Conservation (phyloP, 2,329 filamentous ascomycete genomes). For the Plenodomus biglobosus region DNA sequence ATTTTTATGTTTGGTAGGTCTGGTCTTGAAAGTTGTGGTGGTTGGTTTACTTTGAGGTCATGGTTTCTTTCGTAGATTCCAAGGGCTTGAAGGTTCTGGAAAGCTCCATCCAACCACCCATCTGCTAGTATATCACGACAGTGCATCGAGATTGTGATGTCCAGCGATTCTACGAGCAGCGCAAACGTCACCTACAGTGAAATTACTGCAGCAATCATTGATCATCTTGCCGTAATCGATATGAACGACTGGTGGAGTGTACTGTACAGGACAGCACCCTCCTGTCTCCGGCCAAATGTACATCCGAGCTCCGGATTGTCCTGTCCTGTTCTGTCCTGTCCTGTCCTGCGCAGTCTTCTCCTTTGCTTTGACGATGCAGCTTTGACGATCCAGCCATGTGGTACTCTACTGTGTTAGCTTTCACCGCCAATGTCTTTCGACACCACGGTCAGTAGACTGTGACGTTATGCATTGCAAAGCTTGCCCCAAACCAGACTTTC, state of each 20-base stretch:
- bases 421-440: not conserved
- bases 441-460: constrained; percentile 1
- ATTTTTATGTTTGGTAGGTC: too few species aligned
- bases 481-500: not conserved
- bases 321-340: too few species aligned
- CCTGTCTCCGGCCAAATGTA: not conserved
- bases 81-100: not conserved
- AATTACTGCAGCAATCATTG: too few species aligned
- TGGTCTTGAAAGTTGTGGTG: not conserved
- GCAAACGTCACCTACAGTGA: too few species aligned
- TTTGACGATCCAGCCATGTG: not conserved
- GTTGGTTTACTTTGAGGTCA: too few species aligned
- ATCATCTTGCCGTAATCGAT: not conserved
- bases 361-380: not conserved
- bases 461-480: constrained; percentile 1
- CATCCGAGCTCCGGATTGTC: not conserved
- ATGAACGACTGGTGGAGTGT: not conserved
- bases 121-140: not conserved
- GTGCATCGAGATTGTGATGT: not conserved
- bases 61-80: too few species aligned
- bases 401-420: too few species aligned
- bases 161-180: too few species aligned
- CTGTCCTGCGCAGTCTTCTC: not conserved
- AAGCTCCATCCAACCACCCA: not conserved
- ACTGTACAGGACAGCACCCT: too few species aligned